Evolutionary conservation across 139 green algal genomes (phyloP).

Genomic region (Nannochloris sp.): DNA sequence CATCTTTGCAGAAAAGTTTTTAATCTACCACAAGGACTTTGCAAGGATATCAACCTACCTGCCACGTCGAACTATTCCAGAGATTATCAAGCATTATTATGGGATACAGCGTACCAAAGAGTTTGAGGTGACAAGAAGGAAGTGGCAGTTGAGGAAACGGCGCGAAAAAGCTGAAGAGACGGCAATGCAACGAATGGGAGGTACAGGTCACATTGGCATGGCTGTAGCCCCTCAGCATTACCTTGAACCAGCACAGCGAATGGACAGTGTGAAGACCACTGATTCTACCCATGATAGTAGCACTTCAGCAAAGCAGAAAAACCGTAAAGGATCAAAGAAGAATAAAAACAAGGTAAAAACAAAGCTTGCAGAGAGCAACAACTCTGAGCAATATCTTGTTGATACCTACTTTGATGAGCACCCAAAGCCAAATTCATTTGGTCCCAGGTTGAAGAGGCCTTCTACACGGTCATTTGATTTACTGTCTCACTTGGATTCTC

Average conservation of each 20-base stretch:
- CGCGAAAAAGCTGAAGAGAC: conserved; percentile 43
- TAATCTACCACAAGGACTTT: conserved; percentile 77
- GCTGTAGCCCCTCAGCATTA: not conserved
- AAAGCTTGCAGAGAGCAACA: not conserved
- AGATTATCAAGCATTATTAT: conserved; percentile 80
- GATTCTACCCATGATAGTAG: not conserved
- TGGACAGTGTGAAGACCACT: not conserved
- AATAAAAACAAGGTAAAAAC: not conserved
- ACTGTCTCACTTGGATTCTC: too few species aligned
- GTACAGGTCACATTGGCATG: conserved; percentile 6
- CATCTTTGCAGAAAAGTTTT: conserved; percentile 83
- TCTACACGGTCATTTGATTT: too few species aligned
- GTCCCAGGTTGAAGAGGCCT: too few species aligned
- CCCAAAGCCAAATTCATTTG: too few species aligned
- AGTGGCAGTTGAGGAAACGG: conserved; percentile 85
- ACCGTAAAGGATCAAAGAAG: not conserved
- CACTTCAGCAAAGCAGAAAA: too few species aligned
- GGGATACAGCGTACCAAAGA: conserved; percentile 70
- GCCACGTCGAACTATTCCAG: conserved; percentile 48
- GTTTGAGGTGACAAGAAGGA: conserved; percentile 69
- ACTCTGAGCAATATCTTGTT: not conserved
- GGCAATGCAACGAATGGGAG: not conserved
- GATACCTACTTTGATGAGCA: too few species aligned
- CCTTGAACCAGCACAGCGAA: not conserved
- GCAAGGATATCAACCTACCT: conserved; percentile 65